Base-by-base conservation (phyloP, 352 stramenopile species). In the Phytopythium aichiense region DNA sequence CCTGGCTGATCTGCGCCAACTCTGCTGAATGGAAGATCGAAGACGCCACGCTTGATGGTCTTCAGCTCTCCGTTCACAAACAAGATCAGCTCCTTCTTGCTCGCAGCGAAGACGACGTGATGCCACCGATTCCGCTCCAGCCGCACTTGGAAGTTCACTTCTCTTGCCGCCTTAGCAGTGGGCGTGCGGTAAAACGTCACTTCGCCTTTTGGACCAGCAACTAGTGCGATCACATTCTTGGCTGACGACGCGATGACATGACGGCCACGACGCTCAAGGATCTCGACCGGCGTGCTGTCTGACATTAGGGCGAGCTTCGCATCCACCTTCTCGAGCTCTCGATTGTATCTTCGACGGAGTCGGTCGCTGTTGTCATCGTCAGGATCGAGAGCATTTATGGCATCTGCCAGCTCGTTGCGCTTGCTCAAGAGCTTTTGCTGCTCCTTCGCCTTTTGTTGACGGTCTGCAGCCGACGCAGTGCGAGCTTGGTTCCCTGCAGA, bases 351-450 rank as follows among this genome's bases (percentile, higher is more conserved):
- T 35, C 74, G 66, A 9, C 69, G 66, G 16, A 91, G 51, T 0
- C 79, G 72, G 13, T 70, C 37, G 18, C 45, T 62, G n/a, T 83
- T 69, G 6, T 61, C 23, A 9, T 66, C 58, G 0, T 68, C 56
- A 2, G 60, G 64, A 52, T 67, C 51, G 22, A 87, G 30, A 0
- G 58, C 63, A 4, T 59, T 58, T 56, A 83, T 35, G 16, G 71
- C 61, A 9, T 65, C 56, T 12, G 72, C 67, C 23, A 78, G 65
- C 60, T 84, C 76, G 28, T 65, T 66, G 11, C 83, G 79, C 46
- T 92, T 91, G 28, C 61, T 76, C 20, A 92, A 66, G 25, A 87
- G 28, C 45, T 84, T 87, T n/a, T 65, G 73, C n/a, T 89, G 80
- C 42, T 87, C 73, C 7, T 60, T 61, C 13, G 66, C 71, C 58